These are phyloP conservation scores for Glonium stellatum DNA, from an alignment of 495 filamentous ascomycete species.

Conservation along the genomic window DNA sequence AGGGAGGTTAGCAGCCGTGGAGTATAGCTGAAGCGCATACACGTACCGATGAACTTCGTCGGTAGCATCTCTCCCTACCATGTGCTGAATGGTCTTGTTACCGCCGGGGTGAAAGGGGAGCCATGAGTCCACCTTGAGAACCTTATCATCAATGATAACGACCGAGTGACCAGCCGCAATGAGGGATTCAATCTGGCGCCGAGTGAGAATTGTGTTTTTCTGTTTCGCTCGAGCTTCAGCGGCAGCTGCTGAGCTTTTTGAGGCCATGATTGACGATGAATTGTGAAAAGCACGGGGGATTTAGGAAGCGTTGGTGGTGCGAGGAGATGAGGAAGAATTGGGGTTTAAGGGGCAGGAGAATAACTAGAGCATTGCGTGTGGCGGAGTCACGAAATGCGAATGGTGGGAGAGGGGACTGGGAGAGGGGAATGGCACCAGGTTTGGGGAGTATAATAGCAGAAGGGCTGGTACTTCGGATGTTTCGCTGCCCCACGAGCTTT, in stretches of 20 bases:
- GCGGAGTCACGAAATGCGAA: no score
- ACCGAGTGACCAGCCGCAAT: conserved; percentile 81
- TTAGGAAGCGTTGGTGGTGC: no score
- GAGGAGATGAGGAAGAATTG: no score
- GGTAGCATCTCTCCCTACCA: conserved; percentile 94
- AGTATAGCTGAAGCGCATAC: background rate
- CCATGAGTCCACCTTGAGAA: conserved; percentile 84
- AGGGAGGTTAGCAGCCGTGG: background rate
- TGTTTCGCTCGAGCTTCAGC: conserved; percentile 5
- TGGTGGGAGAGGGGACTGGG: no score
- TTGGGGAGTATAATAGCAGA: no score
- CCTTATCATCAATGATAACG: conserved; percentile 71
- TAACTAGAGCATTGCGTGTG: no score
- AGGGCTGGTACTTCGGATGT: no score
- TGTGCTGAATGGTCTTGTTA: conserved; percentile 84
- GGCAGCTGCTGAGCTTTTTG: background rate
- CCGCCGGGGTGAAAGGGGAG: conserved; percentile 86
- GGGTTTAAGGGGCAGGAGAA: no score
- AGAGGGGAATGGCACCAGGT: no score
- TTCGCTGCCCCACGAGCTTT: no score
- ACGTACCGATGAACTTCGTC: conserved; percentile 90
- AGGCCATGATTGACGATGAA: background rate
- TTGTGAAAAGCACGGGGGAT: no score
- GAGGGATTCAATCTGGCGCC: conserved; percentile 74
- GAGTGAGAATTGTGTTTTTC: conserved; percentile 34